A percentile compares a stretch with the other conserved stretches of the same genome.
Evolutionary conservation across 2,329 filamentous ascomycete species (phyloP).

Genomic region (Emergomyces pasteurianus): DNA sequence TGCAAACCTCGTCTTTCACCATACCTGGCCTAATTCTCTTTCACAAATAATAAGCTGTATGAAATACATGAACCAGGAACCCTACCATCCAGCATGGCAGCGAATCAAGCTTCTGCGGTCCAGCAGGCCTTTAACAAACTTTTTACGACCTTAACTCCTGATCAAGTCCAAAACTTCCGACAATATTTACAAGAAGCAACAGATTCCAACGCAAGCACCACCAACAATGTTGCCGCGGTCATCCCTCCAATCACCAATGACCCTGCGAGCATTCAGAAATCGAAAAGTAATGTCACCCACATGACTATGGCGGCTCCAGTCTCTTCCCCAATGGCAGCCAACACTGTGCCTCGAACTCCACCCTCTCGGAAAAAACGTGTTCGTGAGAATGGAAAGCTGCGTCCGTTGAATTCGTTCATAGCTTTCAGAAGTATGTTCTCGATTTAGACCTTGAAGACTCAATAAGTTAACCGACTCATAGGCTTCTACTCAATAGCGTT

Average conservation of each 20-base stretch:
- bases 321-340: background rate
- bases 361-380: constrained; percentile 12
- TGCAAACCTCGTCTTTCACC: background rate
- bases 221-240: background rate
- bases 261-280: constrained; percentile 4
- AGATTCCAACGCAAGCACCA: constrained; percentile 3
- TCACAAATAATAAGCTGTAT: background rate
- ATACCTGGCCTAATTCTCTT: background rate
- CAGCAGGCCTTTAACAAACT: constrained; percentile 18
- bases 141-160: constrained; percentile 16
- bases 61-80: background rate
- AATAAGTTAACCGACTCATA: constrained; percentile 15
- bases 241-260: constrained; percentile 2
- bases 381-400: constrained; percentile 14
- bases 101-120: constrained; percentile 11
- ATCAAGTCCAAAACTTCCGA: constrained; percentile 14
- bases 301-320: background rate
- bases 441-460: background rate
- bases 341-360: constrained; percentile 5
- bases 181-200: constrained; percentile 11
- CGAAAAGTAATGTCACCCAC: background rate
- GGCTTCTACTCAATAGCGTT: constrained; percentile 39
- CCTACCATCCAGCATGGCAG: constrained; percentile 6
- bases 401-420: constrained; percentile 29
- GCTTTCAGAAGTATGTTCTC: constrained; percentile 25